Conservation (phyloP, 345 rosid genomes). For the Barbarea vulgaris region DNA sequence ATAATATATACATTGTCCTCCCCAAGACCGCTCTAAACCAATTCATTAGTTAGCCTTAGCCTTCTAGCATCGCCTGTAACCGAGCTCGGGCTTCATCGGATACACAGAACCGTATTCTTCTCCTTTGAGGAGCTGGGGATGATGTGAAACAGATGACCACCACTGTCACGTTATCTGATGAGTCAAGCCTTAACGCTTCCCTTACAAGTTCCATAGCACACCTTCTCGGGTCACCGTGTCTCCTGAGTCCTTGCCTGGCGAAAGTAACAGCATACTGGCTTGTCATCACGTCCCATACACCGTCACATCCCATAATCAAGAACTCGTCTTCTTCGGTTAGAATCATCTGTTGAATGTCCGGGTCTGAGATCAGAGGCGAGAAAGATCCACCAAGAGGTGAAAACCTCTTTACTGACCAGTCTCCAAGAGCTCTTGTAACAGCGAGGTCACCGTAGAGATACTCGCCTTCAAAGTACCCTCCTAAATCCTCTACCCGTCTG, state of each 20-base stretch:
- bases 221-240: constrained; percentile 67
- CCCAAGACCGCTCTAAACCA: constrained; percentile 11
- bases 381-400: constrained; percentile 27
- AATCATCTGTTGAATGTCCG: constrained; percentile 65
- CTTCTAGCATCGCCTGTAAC: constrained; percentile 33
- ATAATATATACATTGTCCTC: constrained; percentile 30
- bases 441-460: constrained; percentile 73
- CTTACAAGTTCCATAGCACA: constrained; percentile 72
- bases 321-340: constrained; percentile 77
- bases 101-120: constrained; percentile 60
- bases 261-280: constrained; percentile 81
- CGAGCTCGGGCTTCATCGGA: constrained; percentile 56
- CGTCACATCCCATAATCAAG: constrained; percentile 77
- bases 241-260: constrained; percentile 63
- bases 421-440: constrained; percentile 84
- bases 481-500: constrained; percentile 61
- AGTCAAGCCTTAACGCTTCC: constrained; percentile 67
- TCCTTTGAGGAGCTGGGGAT: constrained; percentile 47
- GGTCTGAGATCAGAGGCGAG: constrained; percentile 84
- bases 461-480: constrained; percentile 65
- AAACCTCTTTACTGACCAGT: constrained; percentile 67
- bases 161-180: constrained; percentile 71
- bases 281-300: constrained; percentile 82
- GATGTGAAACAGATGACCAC: constrained; percentile 68
- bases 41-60: constrained; percentile 22